Conservation (phyloP, 345 rosid genomes). For the Lepidium africanum region DNA sequence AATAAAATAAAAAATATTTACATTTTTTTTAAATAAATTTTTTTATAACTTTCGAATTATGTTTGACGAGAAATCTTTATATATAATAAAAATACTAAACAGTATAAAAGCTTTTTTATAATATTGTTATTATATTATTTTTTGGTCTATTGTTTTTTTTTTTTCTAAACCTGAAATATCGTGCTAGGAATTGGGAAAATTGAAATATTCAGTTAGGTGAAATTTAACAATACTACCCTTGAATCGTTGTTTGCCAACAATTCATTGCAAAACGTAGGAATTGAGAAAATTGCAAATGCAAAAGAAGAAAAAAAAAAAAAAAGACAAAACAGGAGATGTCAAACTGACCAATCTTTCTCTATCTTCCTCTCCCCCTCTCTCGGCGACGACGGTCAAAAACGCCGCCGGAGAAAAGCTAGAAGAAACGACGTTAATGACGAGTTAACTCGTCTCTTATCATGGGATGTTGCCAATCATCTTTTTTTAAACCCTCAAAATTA, state of each 20-base stretch:
- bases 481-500: conserved; percentile 22
- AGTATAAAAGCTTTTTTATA: too few species aligned
- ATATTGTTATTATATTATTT: too few species aligned
- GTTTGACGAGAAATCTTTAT: too few species aligned
- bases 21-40: too few species aligned
- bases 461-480: conserved; percentile 62
- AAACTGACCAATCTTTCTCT: conserved; percentile 1
- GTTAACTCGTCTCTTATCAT: conserved; percentile 36
- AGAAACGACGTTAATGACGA: conserved; percentile 1
- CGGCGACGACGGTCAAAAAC: conserved; percentile 4
- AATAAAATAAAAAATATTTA: too few species aligned
- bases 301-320: background rate
- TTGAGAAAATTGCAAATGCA: conserved; percentile 18
- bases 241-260: conserved; percentile 24
- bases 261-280: background rate
- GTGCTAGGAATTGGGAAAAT: background rate
- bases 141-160: too few species aligned
- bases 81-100: too few species aligned
- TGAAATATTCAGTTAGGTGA: background rate
- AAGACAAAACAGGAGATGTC: background rate
- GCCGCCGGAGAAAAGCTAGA: background rate
- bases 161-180: conserved; percentile 3
- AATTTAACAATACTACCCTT: conserved; percentile 27
- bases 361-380: background rate
- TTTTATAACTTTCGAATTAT: too few species aligned